Base-by-base conservation (phyloP, 371 early-diverging fungal species). In the Capillidium heterosporum region DNA sequence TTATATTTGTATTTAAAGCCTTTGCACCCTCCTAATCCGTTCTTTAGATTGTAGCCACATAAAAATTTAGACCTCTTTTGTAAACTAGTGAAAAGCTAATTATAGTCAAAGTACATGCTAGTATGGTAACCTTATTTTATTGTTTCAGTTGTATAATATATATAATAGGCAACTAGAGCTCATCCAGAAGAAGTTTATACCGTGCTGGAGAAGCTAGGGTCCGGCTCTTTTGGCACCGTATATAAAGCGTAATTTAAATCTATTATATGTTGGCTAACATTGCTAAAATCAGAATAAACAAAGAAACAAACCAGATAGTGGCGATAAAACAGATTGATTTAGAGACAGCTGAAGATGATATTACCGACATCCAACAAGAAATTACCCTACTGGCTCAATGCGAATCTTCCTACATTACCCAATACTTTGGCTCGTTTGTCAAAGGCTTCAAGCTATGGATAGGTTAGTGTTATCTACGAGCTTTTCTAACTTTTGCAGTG, bases 301-400 rank as follows among this genome's bases (percentile, higher is more conserved):
- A 78, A 62, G 73, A 74, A 48, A 78, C 84, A 27, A 83, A 84
- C 51, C 75, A 74, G 59, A 76, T 81, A 17, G 92, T 92, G 11
- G 93, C 93, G 19, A 85, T 93, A 65, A 93, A 93, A 67, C 80
- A 88, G 52, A 90, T 91, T 65, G 89, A 91, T 63, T 71, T 92
- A 32, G 92, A 91, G 61, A 83, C 87, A 58, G 88, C 92, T 29
- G 96, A 95, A 61, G 95, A 95, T 62, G 95, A 97, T 62, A 94
- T 95, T 59, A 93, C 91, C 60, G 98, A 95, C 70, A 93, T 97
- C 62, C 93, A 91, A 63, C 89, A 90, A 66, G 98, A 97, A 67
- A 97, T 95, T 61, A 83, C 81, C 40, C 84, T 97, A 54, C 70
- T 97, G 31, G 87, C 92, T 23, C 94, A 93, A 62, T 76, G 92